These are phyloP conservation scores for Cordyceps javanica DNA, from an alignment of 2,329 filamentous ascomycete genomes.

Conservation along the genomic window DNA sequence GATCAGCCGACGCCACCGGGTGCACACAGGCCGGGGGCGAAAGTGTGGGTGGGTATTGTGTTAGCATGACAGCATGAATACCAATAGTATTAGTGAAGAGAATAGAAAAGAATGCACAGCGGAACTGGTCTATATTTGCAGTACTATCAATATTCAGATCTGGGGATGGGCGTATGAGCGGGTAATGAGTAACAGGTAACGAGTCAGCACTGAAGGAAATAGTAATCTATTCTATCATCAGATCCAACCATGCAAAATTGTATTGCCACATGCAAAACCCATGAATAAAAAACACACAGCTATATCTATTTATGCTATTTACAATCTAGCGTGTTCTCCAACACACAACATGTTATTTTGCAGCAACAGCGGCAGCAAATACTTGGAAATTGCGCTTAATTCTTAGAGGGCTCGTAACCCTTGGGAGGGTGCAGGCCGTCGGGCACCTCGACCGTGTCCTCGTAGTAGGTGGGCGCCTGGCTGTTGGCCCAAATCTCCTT, in stretches of 20 bases:
- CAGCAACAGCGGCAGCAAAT: background rate
- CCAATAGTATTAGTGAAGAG: background rate
- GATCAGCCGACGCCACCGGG: constrained; percentile 10
- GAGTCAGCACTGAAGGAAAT: too few species aligned
- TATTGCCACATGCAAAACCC: background rate
- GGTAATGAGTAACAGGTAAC: too few species aligned
- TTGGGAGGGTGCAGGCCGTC: constrained; percentile 38
- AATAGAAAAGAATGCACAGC: too few species aligned
- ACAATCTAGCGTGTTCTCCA: background rate
- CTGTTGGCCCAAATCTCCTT: constrained; percentile 32
- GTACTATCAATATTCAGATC: too few species aligned
- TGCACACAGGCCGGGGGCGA: background rate
- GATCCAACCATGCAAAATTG: background rate
- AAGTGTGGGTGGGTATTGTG: background rate
- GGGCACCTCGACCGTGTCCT: constrained; percentile 30
- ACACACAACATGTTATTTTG: background rate
- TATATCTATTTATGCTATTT: background rate
- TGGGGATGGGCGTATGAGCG: too few species aligned
- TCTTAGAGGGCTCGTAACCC: constrained; percentile 24
- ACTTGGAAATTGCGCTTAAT: background rate
- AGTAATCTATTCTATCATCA: too few species aligned
- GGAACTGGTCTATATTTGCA: too few species aligned
- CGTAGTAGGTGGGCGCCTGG: constrained; percentile 36
- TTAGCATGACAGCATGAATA: too few species aligned
- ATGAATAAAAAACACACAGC: too few species aligned